phyloP scores from a whole-genome alignment of 768 basidiomycete species.

The Rhizopogon vinicolor region DNA sequence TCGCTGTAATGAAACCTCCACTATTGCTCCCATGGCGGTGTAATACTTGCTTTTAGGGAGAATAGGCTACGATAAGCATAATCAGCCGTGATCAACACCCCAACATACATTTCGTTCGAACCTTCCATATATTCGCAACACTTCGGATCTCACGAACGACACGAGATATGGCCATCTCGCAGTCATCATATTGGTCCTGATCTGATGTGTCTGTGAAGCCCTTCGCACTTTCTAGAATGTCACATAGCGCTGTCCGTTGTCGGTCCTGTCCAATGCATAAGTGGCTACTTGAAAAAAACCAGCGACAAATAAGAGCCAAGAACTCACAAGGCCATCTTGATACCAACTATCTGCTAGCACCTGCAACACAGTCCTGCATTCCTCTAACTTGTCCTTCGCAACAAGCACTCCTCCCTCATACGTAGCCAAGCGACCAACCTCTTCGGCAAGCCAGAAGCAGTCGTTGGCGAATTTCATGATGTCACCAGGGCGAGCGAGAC shows the following conservation, averaged over 20 bases:
- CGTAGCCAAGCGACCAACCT: constrained; percentile 30
- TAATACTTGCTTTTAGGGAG: constrained; percentile 73
- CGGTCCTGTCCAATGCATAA: constrained; percentile 14
- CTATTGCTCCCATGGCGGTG: constrained; percentile 62
- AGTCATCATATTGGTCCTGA: constrained; percentile 73
- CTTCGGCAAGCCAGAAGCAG: constrained; percentile 58
- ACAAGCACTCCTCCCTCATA: constrained; percentile 23
- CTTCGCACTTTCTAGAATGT: constrained; percentile 47
- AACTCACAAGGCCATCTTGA: constrained; percentile 62
- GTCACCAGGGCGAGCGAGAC: constrained; percentile 45
- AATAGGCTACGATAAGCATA: constrained; percentile 42
- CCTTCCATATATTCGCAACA: constrained; percentile 69
- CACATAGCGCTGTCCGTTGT: constrained; percentile 23
- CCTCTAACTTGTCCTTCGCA: constrained; percentile 45
- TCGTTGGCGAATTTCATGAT: constrained; percentile 82
- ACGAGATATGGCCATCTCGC: constrained; percentile 62
- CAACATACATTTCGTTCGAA: constrained; percentile 26
- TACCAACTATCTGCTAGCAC: constrained; percentile 66
- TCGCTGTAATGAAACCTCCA: constrained; percentile 61
- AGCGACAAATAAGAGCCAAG: background rate
- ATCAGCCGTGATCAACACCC: background rate
- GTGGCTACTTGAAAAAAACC: background rate
- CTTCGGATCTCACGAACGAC: constrained; percentile 60
- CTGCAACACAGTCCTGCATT: constrained; percentile 46
- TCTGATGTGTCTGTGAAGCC: constrained; percentile 68